These are phyloP conservation scores for Beauveria pseudobassiana DNA, from an alignment of 2,329 filamentous ascomycete genomes.

Conservation along the genomic window DNA sequence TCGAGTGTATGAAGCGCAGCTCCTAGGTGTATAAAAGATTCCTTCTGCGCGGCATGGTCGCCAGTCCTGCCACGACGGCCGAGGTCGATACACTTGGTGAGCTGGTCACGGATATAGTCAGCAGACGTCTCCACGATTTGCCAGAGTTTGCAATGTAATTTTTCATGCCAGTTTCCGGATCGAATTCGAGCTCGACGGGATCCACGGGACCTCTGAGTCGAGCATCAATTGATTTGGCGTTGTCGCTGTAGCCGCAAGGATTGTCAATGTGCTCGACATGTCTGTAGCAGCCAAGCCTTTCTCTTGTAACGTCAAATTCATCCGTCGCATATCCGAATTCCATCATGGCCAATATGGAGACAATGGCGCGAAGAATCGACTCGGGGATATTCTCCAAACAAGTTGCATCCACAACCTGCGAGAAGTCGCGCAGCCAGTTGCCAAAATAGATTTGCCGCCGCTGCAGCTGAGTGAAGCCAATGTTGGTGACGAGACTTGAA, in stretches of 20 bases:
- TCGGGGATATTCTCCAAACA: conserved; percentile 24
- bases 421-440: conserved; percentile 60
- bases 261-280: conserved; percentile 67
- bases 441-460: conserved; percentile 30
- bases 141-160: conserved; percentile 87
- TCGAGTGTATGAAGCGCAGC: conserved; percentile 67
- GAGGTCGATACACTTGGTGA: conserved; percentile 62
- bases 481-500: conserved; percentile 28
- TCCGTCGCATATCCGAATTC: conserved; percentile 60
- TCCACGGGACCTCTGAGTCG: conserved; percentile 70
- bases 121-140: conserved; percentile 70
- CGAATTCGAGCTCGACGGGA: conserved; percentile 64
- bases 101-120: conserved; percentile 67
- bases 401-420: conserved; percentile 63
- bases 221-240: conserved; percentile 69
- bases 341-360: conserved; percentile 23
- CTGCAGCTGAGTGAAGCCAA: conserved; percentile 31
- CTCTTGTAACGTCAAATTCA: conserved; percentile 73
- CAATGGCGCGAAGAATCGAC: conserved; percentile 22
- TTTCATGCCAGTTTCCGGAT: conserved; percentile 76
- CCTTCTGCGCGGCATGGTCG: conserved; percentile 48
- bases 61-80: conserved; percentile 60
- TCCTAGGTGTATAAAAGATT: conserved; percentile 62
- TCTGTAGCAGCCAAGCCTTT: conserved; percentile 67
- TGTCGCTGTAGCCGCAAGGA: conserved; percentile 64